Base-by-base conservation (phyloP, 257 asterid species). In the Henckelia pumila region DNA sequence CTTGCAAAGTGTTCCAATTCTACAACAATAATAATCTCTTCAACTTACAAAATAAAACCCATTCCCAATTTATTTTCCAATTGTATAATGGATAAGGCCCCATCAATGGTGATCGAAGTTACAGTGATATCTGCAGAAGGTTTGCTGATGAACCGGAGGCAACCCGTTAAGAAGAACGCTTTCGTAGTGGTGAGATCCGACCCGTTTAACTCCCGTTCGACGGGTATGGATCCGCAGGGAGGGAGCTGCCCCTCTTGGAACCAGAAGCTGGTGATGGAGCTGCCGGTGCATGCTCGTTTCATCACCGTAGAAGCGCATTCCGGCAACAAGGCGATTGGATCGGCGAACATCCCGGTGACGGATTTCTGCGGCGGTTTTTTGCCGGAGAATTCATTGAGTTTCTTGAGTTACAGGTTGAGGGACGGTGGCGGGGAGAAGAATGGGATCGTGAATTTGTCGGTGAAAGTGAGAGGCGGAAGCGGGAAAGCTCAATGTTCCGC, bases 321-420 rank as follows among this genome's bases (percentile, higher is more conserved):
- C 1, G 86, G 82, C 3, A 64, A 29, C 33, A 75, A 61, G 49
- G 24, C 71, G 4, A 7, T 88, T 59, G 97, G 97, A 57, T 47
- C 78, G 1, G 89, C 86, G 0, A 73, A 52, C 7, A 72, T 91
- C 63, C 97, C 96, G 2, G 81, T 80, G 19, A 59, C 87, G n/a
- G 97, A 91, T 73, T 91, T 91, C 61, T 21, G 72, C 22, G 96
- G 91, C 11, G 93, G 91, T 1, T 50, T 66, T 56, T 72, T 85
- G 63, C 96, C 93, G 13, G 81, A 75, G 5, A 79, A 81, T n/a
- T 78, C 85, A 57, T 17, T 88, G 84, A 90, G 82, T 30, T 86
- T 91, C 67, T 76, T 91, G 93, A 88, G 97, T 74, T 91, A 91
- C 24, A 82, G 96, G 75, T 60, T 91, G 74, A 79, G 86, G 79